Evolutionary conservation across 2,329 filamentous ascomycete genomes (phyloP), one percentile per base, ranked within the genome.

Genomic region (Colletotrichum musicola): DNA sequence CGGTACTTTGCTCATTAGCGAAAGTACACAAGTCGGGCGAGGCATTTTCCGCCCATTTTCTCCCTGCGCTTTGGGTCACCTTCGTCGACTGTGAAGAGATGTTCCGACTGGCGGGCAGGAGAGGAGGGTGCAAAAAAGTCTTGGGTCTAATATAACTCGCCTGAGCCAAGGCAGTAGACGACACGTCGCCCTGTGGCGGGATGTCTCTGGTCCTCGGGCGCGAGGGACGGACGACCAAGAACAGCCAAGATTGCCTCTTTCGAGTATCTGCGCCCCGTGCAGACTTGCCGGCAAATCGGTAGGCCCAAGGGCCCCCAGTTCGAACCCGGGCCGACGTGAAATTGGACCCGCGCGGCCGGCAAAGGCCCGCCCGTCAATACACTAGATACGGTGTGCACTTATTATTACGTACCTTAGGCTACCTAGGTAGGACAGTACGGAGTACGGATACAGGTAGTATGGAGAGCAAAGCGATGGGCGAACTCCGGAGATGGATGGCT

Each of bases 91-190:
- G 30, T 35, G 30, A 35, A 35, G 30, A 35, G 30, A 35, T 12
- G 30, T 35, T 35, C 30, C 30, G 30, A 7, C 30, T 10, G 30
- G 30, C 30, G 30, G 30, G 30, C 12, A 10, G 30, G 30, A 10
- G 30, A 35, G 30, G 30, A 22, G 7, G 30, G 25, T 20, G 14
- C 4, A 42, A 22, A n/a, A 16, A 2, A 16, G 27, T 56, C 49
- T 54, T 47, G 59, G 60, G 46, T 27, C n/a, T 59, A 59, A 64
- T 55, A 46, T 49, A 49, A 64, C 40, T 25, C 30, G 47, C 65
- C 22, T 27, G n/a, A 22, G 60, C 27, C 60, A 53, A 64, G 40
- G 40, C 46, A 12, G 22, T 25, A 25, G 44, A 14, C 27, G n/a
- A 18, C 14, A 49, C 49, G 38, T 60, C 51, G 30, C 62, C 38